phyloP scores from a whole-genome alignment of 495 filamentous ascomycete genomes.

The Hyaloscypha finlandica region DNA sequence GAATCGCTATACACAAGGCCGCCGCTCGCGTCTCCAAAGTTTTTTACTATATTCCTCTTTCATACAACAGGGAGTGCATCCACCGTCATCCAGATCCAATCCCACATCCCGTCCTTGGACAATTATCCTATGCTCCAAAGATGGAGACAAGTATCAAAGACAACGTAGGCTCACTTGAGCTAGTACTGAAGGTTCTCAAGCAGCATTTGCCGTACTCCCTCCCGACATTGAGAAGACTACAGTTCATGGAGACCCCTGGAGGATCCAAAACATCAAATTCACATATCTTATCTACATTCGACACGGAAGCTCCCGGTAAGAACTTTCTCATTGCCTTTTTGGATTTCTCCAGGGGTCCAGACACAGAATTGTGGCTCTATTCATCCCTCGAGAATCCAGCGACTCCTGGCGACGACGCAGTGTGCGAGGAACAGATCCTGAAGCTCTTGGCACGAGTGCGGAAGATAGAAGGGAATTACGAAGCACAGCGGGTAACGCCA shows the following conservation, averaged over 20 bases:
- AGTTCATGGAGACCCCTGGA: constrained; percentile 48
- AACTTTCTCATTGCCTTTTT: constrained; percentile 56
- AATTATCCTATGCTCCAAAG: neutral
- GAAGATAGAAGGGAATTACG: constrained; percentile 8
- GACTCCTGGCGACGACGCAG: neutral
- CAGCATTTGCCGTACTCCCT: constrained; percentile 57
- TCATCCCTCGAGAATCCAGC: constrained; percentile 49
- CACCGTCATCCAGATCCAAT: neutral
- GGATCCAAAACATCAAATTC: constrained; percentile 30
- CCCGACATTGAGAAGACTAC: constrained; percentile 58
- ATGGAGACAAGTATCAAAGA: constrained; percentile 38
- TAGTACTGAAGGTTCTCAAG: constrained; percentile 46
- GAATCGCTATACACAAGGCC: neutral
- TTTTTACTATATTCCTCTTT: neutral
- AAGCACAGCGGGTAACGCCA: neutral
- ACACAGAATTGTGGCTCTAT: constrained; percentile 65
- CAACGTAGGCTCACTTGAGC: constrained; percentile 39
- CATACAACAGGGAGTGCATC: neutral
- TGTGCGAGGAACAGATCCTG: constrained; percentile 13
- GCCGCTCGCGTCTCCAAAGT: neutral
- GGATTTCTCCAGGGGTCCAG: constrained; percentile 55
- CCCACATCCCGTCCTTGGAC: neutral
- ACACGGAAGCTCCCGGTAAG: constrained; percentile 35
- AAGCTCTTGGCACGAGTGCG: constrained; percentile 15
- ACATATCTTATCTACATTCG: constrained; percentile 24